Base-by-base conservation (phyloP, 2,329 filamentous ascomycete species). In the Neonectria coccinea region DNA sequence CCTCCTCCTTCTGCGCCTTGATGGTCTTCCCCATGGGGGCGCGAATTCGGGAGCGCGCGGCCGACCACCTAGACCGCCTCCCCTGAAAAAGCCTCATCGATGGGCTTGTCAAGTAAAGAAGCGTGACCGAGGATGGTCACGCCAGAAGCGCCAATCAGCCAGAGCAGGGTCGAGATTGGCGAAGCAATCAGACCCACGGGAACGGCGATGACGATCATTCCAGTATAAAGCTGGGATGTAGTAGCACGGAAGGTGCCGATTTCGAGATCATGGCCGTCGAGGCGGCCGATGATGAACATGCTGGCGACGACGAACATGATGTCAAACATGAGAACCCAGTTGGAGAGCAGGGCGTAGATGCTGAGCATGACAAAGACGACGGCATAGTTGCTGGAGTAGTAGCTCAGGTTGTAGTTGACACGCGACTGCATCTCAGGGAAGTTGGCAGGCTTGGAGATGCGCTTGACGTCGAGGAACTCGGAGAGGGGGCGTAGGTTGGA, bases 21-120 rank as follows among this genome's bases (percentile, higher is more conserved):
- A 92, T 96, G 94, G 93, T 97, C 95, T 97, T 97, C 94, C 95
- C 95, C 92, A 94, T 89, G 86, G 91, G 92, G 94, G 94, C 94
- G 91, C 90, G 87, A 82, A 84, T 89, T 90, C 86, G 88, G 94
- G 95, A 97, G 94, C 91, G 96, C 92, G 96, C 96, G 95, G 95
- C 93, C 95, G 96, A 98, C 94, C 94, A 97, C 88, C 90, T 98
- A 99, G 92, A 99, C 96, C 94, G 96, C 95, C 95, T 99, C 96
- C 94, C 97, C 96, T 88, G 95, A 97, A 97, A 99, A 99, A 97
- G 94, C 94, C 94, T 97, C 95, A 90, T 98, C 96, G 86, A 98
- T 97, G 65, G 95, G 95, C 88, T 97, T 97, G 80, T 98, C 95
- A 91, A 98, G 90, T 79, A 98, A 89, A 69, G 94, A 88, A 73